Evolutionary conservation across 495 filamentous ascomycete species (phyloP), one percentile per base, ranked within the genome.

Genomic region (Aspergillus diversus): DNA sequence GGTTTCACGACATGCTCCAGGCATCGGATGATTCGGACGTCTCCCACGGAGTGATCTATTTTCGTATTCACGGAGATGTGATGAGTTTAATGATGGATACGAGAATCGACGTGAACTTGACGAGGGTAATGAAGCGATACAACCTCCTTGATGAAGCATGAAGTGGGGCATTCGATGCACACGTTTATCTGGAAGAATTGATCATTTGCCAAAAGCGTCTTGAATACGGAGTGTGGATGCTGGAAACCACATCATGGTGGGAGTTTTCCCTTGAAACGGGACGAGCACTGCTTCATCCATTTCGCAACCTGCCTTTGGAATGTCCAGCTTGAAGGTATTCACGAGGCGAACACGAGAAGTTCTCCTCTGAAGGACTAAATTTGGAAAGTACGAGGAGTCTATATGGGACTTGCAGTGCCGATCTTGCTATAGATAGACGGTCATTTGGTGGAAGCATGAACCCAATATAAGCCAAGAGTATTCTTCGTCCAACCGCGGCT

Each of bases 51-150:
- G 8, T 4, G 34, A 55, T 55, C 53, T 55, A 55, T 55, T 55
- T 55, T 55, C n/a, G 53, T 39, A 33, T 12, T 34, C 31, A 42
- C 39, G 37, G 37, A 39, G 37, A 8, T 21, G 2, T 55, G 12
- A 8, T 34, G 33, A 55, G 33, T n/a, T 21, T 55, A n/a, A n/a
- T 9, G 34, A 33, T 55, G 21, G 35, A 55, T 55, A 55, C 52
- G 52, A 55, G 33, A 5, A 33, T 5, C 31, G 13, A 55, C n/a
- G 11, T 55, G 27, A 15, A 4, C 32, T 15, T 34, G 52, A 55
- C 12, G 9, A 5, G 15, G 27, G 5, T 35, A 3, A 13, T 39
- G 37, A 39, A 39, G 37, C 37, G 37, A 39, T 39, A 39, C 13
- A 39, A 13, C 37, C 37, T 39, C 8, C 7, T 39, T 13, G 13